Conservation (phyloP, 805 yeast species). For the Starmerella apis region DNA sequence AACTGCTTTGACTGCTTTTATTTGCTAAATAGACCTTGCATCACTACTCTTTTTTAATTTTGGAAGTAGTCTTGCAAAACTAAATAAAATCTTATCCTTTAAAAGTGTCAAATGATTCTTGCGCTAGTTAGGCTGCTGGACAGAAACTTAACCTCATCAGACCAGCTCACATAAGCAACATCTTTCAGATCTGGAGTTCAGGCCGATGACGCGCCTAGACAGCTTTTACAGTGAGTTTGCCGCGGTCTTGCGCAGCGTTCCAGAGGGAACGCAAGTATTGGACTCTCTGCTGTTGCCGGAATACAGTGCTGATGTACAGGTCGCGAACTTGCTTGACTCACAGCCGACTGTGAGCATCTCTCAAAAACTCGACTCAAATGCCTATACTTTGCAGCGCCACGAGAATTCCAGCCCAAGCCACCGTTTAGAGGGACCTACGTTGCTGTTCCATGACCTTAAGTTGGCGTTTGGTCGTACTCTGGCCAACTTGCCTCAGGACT, state of each 20-base stretch:
- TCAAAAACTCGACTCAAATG: slow-evolving; percentile 15
- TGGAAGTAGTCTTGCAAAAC: neutral
- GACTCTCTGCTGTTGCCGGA: slow-evolving; percentile 18
- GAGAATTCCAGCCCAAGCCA: neutral
- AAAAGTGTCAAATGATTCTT: neutral
- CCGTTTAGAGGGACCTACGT: slow-evolving; percentile 8
- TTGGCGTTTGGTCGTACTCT: slow-evolving; percentile 27
- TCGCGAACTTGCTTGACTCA: slow-evolving; percentile 16
- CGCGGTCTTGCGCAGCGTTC: slow-evolving; percentile 18
- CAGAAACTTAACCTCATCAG: neutral
- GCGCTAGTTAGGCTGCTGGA: too few relatives aligned
- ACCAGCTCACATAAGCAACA: slow-evolving; percentile 1
- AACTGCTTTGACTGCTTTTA: neutral
- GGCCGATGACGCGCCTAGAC: slow-evolving; percentile 11
- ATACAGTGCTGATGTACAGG: slow-evolving; percentile 14
- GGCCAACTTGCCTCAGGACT: slow-evolving; percentile 25
- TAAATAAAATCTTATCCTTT: too few relatives aligned
- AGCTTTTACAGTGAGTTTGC: slow-evolving; percentile 21
- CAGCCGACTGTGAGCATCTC: slow-evolving; percentile 19
- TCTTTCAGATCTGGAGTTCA: neutral
- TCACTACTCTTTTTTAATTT: neutral
- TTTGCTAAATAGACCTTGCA: slow-evolving; percentile 1
- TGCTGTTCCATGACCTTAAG: slow-evolving; percentile 27
- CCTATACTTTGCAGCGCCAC: slow-evolving; percentile 11
- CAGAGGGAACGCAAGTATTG: slow-evolving; percentile 17